These are phyloP conservation scores for Plasmodium relictum DNA, from an alignment of 169 alveolate species.

Conservation along the genomic window DNA sequence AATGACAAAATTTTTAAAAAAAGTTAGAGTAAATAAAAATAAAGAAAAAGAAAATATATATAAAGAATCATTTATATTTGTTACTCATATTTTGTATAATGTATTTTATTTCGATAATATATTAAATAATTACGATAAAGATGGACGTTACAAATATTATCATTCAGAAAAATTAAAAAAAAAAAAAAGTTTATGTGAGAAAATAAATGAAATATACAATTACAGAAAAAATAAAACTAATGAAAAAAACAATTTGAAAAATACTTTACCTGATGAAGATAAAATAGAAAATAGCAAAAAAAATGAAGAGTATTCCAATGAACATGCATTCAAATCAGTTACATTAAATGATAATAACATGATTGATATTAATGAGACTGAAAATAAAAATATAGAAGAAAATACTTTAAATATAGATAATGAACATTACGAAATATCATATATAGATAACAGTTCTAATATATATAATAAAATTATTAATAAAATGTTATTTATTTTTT, in stretches of 20 bases:
- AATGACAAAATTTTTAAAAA: constrained; percentile 31
- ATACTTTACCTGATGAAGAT: neutral
- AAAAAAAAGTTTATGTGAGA: neutral
- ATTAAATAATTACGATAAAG: constrained; percentile 26
- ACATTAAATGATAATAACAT: neutral
- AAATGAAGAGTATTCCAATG: neutral
- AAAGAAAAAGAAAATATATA: constrained; percentile 5
- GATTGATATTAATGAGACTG: neutral
- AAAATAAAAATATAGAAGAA: neutral
- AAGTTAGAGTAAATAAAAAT: constrained; percentile 17
- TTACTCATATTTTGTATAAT: constrained; percentile 38
- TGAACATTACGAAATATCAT: neutral
- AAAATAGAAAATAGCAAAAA: neutral
- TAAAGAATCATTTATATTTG: constrained; percentile 38
- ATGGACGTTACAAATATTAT: constrained; percentile 9
- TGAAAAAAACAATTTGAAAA: neutral
- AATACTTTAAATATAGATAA: neutral
- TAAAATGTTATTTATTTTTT: constrained; percentile 55
- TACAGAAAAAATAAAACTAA: neutral
- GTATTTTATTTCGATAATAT: constrained; percentile 51
- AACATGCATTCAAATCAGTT: neutral
- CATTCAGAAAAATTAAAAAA: neutral
- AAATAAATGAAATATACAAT: constrained; percentile 5
- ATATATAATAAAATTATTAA: constrained; percentile 20
- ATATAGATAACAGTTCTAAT: constrained; percentile 4